Base-by-base conservation (phyloP, 106 monocot species). In the Agapanthus africanus region DNA sequence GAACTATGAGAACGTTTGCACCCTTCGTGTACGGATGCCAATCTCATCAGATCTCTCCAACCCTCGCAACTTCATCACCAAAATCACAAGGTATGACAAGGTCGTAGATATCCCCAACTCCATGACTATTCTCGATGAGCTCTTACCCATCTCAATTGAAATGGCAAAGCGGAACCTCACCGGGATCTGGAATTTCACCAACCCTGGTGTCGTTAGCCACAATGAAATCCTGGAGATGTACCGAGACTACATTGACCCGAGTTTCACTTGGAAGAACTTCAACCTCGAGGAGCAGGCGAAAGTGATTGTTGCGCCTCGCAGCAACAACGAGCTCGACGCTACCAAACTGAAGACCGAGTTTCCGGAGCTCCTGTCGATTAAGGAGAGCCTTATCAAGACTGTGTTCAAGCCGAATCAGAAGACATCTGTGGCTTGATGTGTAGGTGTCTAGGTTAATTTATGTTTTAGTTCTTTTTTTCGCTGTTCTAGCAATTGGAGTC, bases 101-200 rank as follows among this genome's bases (percentile, higher is more conserved):
- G 85, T 85, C 5, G 85, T 85, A 27, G 59, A 81, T 57, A 85
- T 85, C 47, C 83, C 83, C 37, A 85, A 85, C 41, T 85, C 85
- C 36, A 85, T 85, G 85, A 85, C 85, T 11, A 76, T 85, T 61
- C 75, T 85, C 41, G 81, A 85, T 73, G 85, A 85, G 26, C 81
- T 85, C 18, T 60, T 85, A 0, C 85, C 81, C n/a, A 81, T 85
- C 49, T 81, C 81, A 5, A 78, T 85, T 41, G 85, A 85, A 70
- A 85, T 85, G 85, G 85, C 85, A 28, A 85, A 85, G 63, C 75
- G 78, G 49, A 85, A 85, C 69, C 81, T 85, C 32, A 85, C 85
- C 30, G 85, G 85, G 27, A 85, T 85, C 30, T 85, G 78, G 81
- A 85, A 85, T 59, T 85, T 85, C 81, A 85, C 85, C 34, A 85